A percentile compares a stretch with the other conserved stretches of the same genome.
phyloP scores from a whole-genome alignment of 176 grass and related monocot species.

The Triticum turgidum region DNA sequence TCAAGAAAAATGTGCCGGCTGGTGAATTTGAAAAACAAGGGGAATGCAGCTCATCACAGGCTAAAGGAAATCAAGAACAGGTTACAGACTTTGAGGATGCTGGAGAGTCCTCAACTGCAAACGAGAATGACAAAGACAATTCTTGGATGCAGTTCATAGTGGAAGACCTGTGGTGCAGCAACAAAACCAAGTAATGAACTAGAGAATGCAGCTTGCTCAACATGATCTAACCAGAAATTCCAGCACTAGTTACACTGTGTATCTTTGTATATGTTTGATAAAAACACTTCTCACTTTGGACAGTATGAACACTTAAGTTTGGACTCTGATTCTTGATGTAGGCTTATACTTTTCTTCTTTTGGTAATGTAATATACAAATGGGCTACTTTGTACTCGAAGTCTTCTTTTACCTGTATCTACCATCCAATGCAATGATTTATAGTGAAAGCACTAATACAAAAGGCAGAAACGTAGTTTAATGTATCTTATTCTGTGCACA shows the following conservation, averaged over 20 bases:
- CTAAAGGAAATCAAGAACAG: conserved; percentile 55
- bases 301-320: conserved; percentile 35
- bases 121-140: conserved; percentile 86
- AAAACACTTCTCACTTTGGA: conserved; percentile 29
- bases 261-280: conserved; percentile 44
- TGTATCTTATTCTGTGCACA: not conserved
- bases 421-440: conserved; percentile 22
- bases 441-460: not conserved
- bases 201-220: conserved; percentile 26
- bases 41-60: conserved; percentile 57
- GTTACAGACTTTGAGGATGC: conserved; percentile 17
- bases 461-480: conserved; percentile 4
- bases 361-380: conserved; percentile 33
- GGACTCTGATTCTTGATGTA: conserved; percentile 39
- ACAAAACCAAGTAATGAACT: conserved; percentile 47
- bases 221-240: conserved; percentile 38
- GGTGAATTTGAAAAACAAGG: conserved; percentile 59
- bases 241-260: conserved; percentile 15
- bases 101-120: conserved; percentile 56
- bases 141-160: conserved; percentile 99
- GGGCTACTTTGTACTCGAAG: conserved; percentile 14
- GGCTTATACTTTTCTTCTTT: conserved; percentile 24
- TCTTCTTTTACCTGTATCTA: conserved; percentile 27
- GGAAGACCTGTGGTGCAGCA: conserved; percentile 71
- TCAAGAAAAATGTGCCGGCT: conserved; percentile 81